phyloP scores from a whole-genome alignment of 768 basidiomycete species.

The Tylopilus sp. region DNA sequence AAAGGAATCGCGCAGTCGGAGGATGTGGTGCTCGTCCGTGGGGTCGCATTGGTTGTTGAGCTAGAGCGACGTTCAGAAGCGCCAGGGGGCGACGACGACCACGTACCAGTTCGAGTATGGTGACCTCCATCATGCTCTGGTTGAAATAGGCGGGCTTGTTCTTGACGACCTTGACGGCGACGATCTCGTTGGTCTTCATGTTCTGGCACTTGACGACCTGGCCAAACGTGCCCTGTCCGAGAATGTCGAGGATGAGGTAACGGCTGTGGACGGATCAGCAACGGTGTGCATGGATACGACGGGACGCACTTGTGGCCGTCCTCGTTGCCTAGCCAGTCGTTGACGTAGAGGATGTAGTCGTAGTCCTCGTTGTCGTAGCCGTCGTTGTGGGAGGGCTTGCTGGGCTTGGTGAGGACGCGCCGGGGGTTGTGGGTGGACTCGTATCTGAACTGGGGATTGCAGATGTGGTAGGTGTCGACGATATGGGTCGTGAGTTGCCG shows the following conservation, averaged over 20 bases:
- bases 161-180: slow-evolving; percentile 99
- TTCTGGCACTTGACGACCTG: slow-evolving; percentile 99
- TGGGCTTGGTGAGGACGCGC: slow-evolving; percentile 95
- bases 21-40: slow-evolving; percentile 92
- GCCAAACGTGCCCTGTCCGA: slow-evolving; percentile 98
- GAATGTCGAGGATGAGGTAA: slow-evolving; percentile 95
- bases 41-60: slow-evolving; percentile 94
- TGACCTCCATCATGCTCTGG: slow-evolving; percentile 99
- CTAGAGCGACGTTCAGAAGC: slow-evolving; percentile 38
- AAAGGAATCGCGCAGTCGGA: slow-evolving; percentile 92
- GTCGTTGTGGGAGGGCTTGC: slow-evolving; percentile 93
- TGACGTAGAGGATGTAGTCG: slow-evolving; percentile 99
- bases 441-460: slow-evolving; percentile 94
- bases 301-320: slow-evolving; percentile 86
- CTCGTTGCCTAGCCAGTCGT: slow-evolving; percentile 93
- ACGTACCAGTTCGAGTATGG: slow-evolving; percentile 90
- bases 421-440: slow-evolving; percentile 94
- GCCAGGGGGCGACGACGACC: not conserved
- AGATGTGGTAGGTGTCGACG: slow-evolving; percentile 87
- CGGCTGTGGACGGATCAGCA: slow-evolving; percentile 39
- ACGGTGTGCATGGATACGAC: not conserved
- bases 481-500: slow-evolving; percentile 81
- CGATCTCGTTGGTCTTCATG: slow-evolving; percentile 98
- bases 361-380: slow-evolving; percentile 99
- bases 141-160: slow-evolving; percentile 99